A percentile compares a stretch with the other conserved stretches of the same genome.
Conservation (phyloP, 2,329 filamentous ascomycete genomes). For the Fusarium metavorans region DNA sequence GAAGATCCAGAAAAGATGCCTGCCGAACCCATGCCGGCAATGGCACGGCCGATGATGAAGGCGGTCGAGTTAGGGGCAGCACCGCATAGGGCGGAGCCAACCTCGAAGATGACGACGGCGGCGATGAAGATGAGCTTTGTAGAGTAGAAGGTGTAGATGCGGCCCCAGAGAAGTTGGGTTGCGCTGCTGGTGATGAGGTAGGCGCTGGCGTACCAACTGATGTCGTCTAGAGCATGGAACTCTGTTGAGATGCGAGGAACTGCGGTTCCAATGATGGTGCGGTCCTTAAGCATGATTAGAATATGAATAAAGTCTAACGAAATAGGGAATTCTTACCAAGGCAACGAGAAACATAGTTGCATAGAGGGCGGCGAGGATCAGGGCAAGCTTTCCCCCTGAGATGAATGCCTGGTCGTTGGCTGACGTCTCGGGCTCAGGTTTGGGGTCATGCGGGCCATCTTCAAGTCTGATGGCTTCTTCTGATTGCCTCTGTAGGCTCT, state of each 20-base stretch:
- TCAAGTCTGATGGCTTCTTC: not conserved
- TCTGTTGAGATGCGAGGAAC: conserved; percentile 44
- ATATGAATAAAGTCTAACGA: not conserved
- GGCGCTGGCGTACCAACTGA: conserved; percentile 53
- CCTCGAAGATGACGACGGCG: conserved; percentile 40
- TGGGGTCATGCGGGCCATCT: not conserved
- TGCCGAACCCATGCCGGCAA: conserved; percentile 52
- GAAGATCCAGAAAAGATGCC: conserved; percentile 52
- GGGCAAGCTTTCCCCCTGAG: conserved; percentile 7
- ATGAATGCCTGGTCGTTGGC: not conserved
- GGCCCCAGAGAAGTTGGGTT: conserved; percentile 43
- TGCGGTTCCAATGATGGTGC: conserved; percentile 22
- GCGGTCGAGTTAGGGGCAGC: conserved; percentile 46
- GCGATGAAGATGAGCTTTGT: conserved; percentile 43
- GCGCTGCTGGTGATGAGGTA: conserved; percentile 44
- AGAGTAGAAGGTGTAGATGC: conserved; percentile 46
- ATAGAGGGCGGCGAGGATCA: conserved; percentile 18
- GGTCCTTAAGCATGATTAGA: not conserved
- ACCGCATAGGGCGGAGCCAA: conserved; percentile 42
- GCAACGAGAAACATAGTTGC: conserved; percentile 18
- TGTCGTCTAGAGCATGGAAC: conserved; percentile 55
- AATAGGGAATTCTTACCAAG: not conserved
- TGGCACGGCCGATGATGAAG: conserved; percentile 53
- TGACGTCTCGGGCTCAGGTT: not conserved
- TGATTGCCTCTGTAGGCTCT: too few species aligned